Conservation (phyloP, 805 yeast species). For the Lipomyces chichibuensis region DNA sequence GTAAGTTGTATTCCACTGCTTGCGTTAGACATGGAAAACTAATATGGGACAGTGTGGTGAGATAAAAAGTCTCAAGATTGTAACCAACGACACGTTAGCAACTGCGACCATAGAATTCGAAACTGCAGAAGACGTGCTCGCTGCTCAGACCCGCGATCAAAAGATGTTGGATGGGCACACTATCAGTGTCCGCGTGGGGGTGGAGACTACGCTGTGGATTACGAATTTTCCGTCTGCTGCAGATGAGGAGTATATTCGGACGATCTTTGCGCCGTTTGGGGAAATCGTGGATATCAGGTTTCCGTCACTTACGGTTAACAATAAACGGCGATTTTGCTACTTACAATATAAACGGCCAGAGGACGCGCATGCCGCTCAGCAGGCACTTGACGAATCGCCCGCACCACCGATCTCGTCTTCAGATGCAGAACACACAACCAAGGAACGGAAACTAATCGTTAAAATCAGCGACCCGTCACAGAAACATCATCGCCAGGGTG, state of each 20-base stretch:
- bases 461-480: slow-evolving; percentile 64
- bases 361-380: slow-evolving; percentile 53
- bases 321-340: slow-evolving; percentile 72
- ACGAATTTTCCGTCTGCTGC: slow-evolving; percentile 70
- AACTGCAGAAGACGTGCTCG: slow-evolving; percentile 51
- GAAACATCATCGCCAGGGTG: slow-evolving; percentile 49
- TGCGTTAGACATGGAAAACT: background rate
- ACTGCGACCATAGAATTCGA: slow-evolving; percentile 65
- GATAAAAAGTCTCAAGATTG: slow-evolving; percentile 42
- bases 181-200: slow-evolving; percentile 52
- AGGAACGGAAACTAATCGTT: slow-evolving; percentile 51
- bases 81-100: slow-evolving; percentile 22
- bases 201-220: slow-evolving; percentile 65
- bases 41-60: slow-evolving; percentile 54
- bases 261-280: slow-evolving; percentile 50
- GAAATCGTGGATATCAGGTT: slow-evolving; percentile 57
- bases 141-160: slow-evolving; percentile 63
- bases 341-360: slow-evolving; percentile 55
- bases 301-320: slow-evolving; percentile 61
- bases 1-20: slow-evolving; percentile 9
- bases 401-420: slow-evolving; percentile 18
- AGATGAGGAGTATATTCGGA: slow-evolving; percentile 47
- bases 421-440: slow-evolving; percentile 37
- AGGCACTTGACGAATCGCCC: slow-evolving; percentile 46
- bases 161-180: slow-evolving; percentile 49